Evolutionary conservation across 805 yeast genomes (phyloP), one percentile per base, ranked within the genome.

Genomic region (Pichia deserticola): DNA sequence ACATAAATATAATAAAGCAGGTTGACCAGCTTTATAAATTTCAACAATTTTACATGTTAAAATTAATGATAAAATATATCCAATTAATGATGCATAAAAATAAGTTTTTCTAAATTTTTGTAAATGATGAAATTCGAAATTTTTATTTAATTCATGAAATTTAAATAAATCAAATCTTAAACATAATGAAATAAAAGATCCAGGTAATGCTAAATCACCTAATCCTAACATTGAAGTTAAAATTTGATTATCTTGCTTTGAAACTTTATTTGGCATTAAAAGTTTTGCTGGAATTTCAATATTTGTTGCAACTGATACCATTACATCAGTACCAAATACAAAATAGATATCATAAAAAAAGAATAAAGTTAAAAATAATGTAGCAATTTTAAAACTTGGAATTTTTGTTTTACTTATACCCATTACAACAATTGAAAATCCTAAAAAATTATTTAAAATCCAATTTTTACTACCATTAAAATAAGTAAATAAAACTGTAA

Each of bases 201-300:
- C 84, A 0, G 89, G 88, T 12, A 82, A 63, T 3, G 78, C 78
- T 47, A 84, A 73, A 60, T 84, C 89, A 6, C 89, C 89, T 5
- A 82, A 64, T 1, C 89, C 89, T 9, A 84, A 63, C 45, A 81
- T 60, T 5, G 76, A 65, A 53, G 68, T 62, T 5, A 51, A 45
- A 3, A 63, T 47, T 25, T 41, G 12, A 4, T 40, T 49, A 4
- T 42, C 53, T 1, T 57, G 59, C 13, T 54, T 45, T 1, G 68
- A 62, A 10, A 53, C 57, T 9, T n/a, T 36, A 20, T 51, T 56
- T 8, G 84, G 84, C 20, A 79, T 60, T 7, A 69, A 51, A 29
- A 78, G 50, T 54, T 76, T 78, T 42, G 74, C 68, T 1, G 89
- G 89, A n/a, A 77, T 67, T 4, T 78, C 76, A 27, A 82, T 56